phyloP scores from a whole-genome alignment of 768 basidiomycete species.

The Tricholoma sp. region DNA sequence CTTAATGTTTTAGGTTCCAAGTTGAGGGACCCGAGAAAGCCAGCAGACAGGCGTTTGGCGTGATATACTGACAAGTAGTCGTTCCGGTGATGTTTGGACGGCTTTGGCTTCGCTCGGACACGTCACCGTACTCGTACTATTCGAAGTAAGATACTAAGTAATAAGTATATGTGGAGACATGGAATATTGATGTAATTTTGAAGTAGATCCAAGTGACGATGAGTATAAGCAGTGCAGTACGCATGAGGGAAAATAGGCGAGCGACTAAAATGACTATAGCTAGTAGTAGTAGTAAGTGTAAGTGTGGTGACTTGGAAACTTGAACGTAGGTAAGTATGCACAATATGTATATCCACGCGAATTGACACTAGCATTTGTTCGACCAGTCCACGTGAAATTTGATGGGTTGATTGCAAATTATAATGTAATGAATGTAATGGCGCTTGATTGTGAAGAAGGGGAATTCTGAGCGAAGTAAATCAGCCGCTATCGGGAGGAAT shows the following conservation, averaged over 20 bases:
- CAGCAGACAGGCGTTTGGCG: not conserved
- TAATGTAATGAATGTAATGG: conserved; percentile 11
- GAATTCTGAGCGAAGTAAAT: conserved; percentile 15
- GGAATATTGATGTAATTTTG: not conserved
- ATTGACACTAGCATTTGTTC: conserved; percentile 27
- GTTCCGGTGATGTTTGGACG: conserved; percentile 26
- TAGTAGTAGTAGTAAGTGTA: conserved; percentile 11
- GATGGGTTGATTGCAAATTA: conserved; percentile 16
- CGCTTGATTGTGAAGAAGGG: conserved; percentile 10
- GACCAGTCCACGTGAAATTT: conserved; percentile 20
- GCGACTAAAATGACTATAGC: conserved; percentile 5
- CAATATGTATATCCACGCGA: conserved; percentile 16
- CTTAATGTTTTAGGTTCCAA: not conserved
- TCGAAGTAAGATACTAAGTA: too few relatives aligned
- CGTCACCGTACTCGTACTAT: conserved; percentile 24
- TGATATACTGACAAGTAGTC: too few relatives aligned
- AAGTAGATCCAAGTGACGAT: not conserved
- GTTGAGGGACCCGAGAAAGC: conserved; percentile 6
- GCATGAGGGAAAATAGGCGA: not conserved
- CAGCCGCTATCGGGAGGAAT: conserved; percentile 17
- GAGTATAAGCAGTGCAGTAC: conserved; percentile 1
- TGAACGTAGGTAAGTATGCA: conserved; percentile 8
- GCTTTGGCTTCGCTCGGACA: conserved; percentile 27
- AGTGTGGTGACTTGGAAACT: conserved; percentile 7
- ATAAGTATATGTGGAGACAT: not conserved